Evolutionary conservation across 495 filamentous ascomycete genomes (phyloP).

Genomic region (Daldinia caldariorum): DNA sequence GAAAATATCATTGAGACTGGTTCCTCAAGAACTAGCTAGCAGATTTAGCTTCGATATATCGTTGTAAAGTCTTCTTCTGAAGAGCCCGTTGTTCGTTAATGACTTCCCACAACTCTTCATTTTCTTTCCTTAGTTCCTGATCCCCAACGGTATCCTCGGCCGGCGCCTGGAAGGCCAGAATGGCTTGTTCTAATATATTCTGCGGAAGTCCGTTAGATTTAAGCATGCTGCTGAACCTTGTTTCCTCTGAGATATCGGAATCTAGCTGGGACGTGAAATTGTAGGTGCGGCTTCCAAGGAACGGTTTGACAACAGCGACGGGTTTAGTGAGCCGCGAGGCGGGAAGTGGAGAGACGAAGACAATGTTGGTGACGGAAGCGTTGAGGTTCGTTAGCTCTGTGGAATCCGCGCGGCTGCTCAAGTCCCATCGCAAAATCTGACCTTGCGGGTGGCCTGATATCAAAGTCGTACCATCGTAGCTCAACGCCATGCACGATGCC

Average conservation of each 20-base stretch:
- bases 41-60: slow-evolving; percentile 53
- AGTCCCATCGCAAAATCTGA: slow-evolving; percentile 82
- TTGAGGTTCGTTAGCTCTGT: slow-evolving; percentile 72
- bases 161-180: slow-evolving; percentile 52
- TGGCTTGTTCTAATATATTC: slow-evolving; percentile 51
- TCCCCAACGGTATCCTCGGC: slow-evolving; percentile 46
- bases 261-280: slow-evolving; percentile 72
- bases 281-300: slow-evolving; percentile 72
- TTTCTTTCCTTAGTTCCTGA: slow-evolving; percentile 57
- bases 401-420: slow-evolving; percentile 69
- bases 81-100: slow-evolving; percentile 60
- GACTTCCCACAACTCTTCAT: slow-evolving; percentile 62
- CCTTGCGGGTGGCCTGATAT: slow-evolving; percentile 85
- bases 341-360: slow-evolving; percentile 72
- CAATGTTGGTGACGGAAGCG: slow-evolving; percentile 80
- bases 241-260: slow-evolving; percentile 46
- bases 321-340: slow-evolving; percentile 58
- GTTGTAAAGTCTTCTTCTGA: slow-evolving; percentile 59
- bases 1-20: background rate
- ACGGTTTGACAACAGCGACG: slow-evolving; percentile 76
- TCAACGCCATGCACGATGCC: slow-evolving; percentile 70
- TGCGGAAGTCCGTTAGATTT: slow-evolving; percentile 52
- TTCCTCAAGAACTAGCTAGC: slow-evolving; percentile 40
- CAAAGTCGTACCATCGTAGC: slow-evolving; percentile 82
- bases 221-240: slow-evolving; percentile 53